A percentile compares a stretch with the other conserved stretches of the same genome.
Conservation (phyloP, 106 monocot genomes). For the Hemerocallis citrina region DNA sequence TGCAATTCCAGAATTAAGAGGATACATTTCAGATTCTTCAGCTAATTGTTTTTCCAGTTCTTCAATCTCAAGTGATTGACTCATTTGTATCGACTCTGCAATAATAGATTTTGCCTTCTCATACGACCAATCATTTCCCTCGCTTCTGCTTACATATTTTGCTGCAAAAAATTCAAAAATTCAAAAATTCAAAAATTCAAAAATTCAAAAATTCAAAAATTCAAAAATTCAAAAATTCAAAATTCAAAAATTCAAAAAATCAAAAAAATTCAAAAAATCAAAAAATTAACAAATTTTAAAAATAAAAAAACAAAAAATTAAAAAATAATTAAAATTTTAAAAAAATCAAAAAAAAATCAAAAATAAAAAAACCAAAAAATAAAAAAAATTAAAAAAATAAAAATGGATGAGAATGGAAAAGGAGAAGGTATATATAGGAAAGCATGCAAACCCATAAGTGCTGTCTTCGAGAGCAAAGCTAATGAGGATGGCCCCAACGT, state of each 20-base stretch:
- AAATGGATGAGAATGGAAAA: too few species aligned
- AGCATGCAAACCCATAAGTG: constrained; percentile 62
- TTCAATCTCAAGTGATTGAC: constrained; percentile 52
- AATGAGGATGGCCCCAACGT: constrained; percentile 73
- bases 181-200: too few species aligned
- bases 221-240: too few species aligned
- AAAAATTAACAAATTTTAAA: too few species aligned
- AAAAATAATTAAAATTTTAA: too few species aligned
- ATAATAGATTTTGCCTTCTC: constrained; percentile 75
- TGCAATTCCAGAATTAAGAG: constrained; percentile 56
- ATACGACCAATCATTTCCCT: constrained; percentile 58
- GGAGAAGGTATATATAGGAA: too few species aligned
- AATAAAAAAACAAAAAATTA: too few species aligned
- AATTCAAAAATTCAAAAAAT: too few species aligned
- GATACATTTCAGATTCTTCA: constrained; percentile 62
- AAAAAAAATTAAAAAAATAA: too few species aligned
- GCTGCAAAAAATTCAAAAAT: constrained; percentile 37
- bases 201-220: too few species aligned
- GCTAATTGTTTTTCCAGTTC: constrained; percentile 45
- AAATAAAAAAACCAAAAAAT: not conserved
- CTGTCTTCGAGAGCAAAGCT: constrained; percentile 78
- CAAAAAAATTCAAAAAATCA: too few species aligned
- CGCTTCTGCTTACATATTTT: constrained; percentile 69
- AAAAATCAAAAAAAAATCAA: too few species aligned
- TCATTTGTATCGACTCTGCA: constrained; percentile 73